Conservation (phyloP, 768 basidiomycete genomes). For the Collybia nuda region DNA sequence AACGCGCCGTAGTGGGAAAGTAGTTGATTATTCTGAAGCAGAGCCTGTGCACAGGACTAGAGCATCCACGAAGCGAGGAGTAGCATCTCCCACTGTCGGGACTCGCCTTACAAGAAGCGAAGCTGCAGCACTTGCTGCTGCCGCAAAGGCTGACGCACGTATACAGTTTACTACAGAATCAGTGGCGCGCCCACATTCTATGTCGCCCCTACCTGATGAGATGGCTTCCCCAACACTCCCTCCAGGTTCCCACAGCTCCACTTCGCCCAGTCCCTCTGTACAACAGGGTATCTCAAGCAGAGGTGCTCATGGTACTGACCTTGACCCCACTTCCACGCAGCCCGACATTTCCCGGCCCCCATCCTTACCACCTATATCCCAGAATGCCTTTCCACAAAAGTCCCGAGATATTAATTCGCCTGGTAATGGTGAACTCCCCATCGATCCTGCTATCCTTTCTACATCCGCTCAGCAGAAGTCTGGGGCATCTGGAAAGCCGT, state of each 20-base stretch:
- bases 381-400: background rate
- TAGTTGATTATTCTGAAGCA: constrained; percentile 1
- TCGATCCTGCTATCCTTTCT: constrained; percentile 15
- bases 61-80: constrained; percentile 9
- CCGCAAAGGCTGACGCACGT: constrained; percentile 4
- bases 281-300: background rate
- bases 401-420: background rate
- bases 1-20: constrained; percentile 13
- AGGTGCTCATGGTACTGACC: too few relatives aligned
- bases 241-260: background rate
- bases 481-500: background rate
- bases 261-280: background rate
- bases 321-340: background rate
- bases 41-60: constrained; percentile 13
- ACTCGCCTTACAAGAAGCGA: constrained; percentile 9
- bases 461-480: background rate
- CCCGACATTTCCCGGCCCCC: background rate
- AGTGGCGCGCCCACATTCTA: background rate
- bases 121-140: constrained; percentile 7
- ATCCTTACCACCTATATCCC: background rate
- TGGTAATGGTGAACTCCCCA: constrained; percentile 3
- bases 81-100: constrained; percentile 5
- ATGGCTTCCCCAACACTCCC: constrained; percentile 3
- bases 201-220: too few relatives aligned
- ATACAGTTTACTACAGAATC: constrained; percentile 8